Evolutionary conservation across 148 eudicot species (phyloP).

Genomic region (Diospyros kaki): DNA sequence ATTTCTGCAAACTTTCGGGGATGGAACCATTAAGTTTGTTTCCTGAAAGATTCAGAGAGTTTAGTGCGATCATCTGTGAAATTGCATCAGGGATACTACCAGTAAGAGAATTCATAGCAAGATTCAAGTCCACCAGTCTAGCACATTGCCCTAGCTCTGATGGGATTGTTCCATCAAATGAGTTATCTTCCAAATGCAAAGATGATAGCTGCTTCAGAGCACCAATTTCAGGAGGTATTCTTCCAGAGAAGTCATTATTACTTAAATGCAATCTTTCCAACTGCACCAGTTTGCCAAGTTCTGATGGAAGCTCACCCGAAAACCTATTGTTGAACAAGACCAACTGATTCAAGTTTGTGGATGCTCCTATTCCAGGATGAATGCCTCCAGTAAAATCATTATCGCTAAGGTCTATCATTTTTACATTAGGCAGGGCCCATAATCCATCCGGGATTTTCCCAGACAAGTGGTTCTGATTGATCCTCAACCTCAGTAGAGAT

Average conservation of each 20-base stretch:
- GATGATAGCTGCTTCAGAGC: slow-evolving; percentile 55
- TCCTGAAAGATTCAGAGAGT: slow-evolving; percentile 79
- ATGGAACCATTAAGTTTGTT: slow-evolving; percentile 59
- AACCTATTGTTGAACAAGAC: slow-evolving; percentile 57
- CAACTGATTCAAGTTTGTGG: slow-evolving; percentile 47
- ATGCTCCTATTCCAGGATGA: slow-evolving; percentile 43
- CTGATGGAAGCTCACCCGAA: slow-evolving; percentile 68
- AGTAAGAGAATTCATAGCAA: slow-evolving; percentile 53
- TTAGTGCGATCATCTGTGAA: slow-evolving; percentile 50
- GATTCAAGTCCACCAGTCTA: slow-evolving; percentile 65
- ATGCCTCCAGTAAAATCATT: slow-evolving; percentile 59
- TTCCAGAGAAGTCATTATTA: slow-evolving; percentile 73
- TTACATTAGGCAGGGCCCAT: slow-evolving; percentile 65
- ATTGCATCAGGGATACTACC: slow-evolving; percentile 62
- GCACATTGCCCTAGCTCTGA: slow-evolving; percentile 50
- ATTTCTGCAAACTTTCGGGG: slow-evolving; percentile 48
- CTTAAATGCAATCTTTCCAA: slow-evolving; percentile 56
- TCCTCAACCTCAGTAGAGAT: slow-evolving; percentile 59
- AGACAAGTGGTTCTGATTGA: slow-evolving; percentile 58
- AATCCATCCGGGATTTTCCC: slow-evolving; percentile 65
- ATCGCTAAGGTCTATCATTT: slow-evolving; percentile 67
- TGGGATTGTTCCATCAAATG: slow-evolving; percentile 65
- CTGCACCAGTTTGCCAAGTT: slow-evolving; percentile 48
- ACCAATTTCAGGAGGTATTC: slow-evolving; percentile 58
- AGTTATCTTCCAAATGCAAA: slow-evolving; percentile 57